Evolutionary conservation across 163 green algal genomes (phyloP), one percentile per base, ranked within the genome.

Genomic region (Coccomyxa subellipsoidea): DNA sequence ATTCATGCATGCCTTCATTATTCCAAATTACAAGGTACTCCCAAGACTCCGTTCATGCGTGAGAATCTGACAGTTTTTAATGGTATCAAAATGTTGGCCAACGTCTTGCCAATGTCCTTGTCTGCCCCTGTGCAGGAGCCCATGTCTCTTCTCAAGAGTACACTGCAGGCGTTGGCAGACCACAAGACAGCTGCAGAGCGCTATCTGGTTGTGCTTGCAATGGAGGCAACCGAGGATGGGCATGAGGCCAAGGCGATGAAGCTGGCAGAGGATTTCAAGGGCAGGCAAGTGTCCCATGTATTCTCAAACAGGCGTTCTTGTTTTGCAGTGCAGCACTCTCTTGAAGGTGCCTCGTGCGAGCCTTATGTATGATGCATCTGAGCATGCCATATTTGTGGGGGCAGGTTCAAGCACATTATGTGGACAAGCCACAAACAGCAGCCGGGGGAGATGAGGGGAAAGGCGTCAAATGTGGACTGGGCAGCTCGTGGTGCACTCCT

Each of bases 11-110:
- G 53, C 39, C 12, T 84, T 84, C 53, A 36, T 84, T 8, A 80
- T 84, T 69, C 80, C 80, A 34, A 84, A 84, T 53, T 84, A 84
- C 54, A 47, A 76, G 39, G 70, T 40, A 77, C 9, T n/a, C 32
- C 4, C 0, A 23, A 32, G 32, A 34, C 47, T n/a, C n/a, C n/a
- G n/a, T n/a, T n/a, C n/a, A n/a, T n/a, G n/a, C n/a, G n/a, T n/a
- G n/a, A n/a, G n/a, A n/a, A n/a, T n/a, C n/a, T n/a, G n/a, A n/a
- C n/a, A n/a, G n/a, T n/a, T n/a, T n/a, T n/a, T n/a, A n/a, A n/a
- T n/a, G n/a, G n/a, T n/a, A n/a, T n/a, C n/a, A n/a, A n/a, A n/a
- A n/a, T n/a, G n/a, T n/a, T n/a, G n/a, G n/a, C n/a, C n/a, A n/a
- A n/a, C n/a, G n/a, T n/a, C n/a, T n/a, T n/a, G n/a, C n/a, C n/a